These are phyloP conservation scores for Aspergillus ruber DNA, from an alignment of 2,329 filamentous ascomycete species.

Conservation along the genomic window DNA sequence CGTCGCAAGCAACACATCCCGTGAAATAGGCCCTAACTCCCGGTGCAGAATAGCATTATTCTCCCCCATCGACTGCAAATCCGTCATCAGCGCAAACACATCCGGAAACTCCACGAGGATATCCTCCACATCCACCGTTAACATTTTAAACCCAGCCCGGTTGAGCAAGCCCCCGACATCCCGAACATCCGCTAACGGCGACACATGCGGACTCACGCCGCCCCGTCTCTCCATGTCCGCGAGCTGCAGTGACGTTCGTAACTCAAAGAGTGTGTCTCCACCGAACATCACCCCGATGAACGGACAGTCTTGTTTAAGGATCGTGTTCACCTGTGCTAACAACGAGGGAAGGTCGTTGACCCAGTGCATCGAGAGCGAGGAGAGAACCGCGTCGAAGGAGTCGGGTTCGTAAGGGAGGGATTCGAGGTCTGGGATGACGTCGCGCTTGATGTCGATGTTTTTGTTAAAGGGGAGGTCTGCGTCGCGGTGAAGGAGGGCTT, in stretches of 20 bases:
- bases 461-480: conserved; percentile 59
- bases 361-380: conserved; percentile 89
- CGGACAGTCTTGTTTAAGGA: conserved; percentile 83
- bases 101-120: conserved; percentile 93
- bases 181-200: conserved; percentile 82
- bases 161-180: conserved; percentile 85
- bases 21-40: conserved; percentile 68
- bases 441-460: conserved; percentile 63
- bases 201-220: conserved; percentile 86
- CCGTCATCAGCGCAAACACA: conserved; percentile 83
- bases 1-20: conserved; percentile 79
- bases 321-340: conserved; percentile 73
- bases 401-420: conserved; percentile 67
- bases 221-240: conserved; percentile 85
- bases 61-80: conserved; percentile 95
- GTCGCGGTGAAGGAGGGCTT: conserved; percentile 73
- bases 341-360: conserved; percentile 90
- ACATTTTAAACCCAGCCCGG: conserved; percentile 84
- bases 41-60: conserved; percentile 81
- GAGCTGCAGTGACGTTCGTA: conserved; percentile 86
- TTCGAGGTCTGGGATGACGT: conserved; percentile 63
- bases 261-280: conserved; percentile 86
- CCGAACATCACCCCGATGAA: conserved; percentile 97
- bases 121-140: conserved; percentile 96
- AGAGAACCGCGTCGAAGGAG: conserved; percentile 84